phyloP scores from a whole-genome alignment of 768 basidiomycete genomes.

The Suillus lakei region DNA sequence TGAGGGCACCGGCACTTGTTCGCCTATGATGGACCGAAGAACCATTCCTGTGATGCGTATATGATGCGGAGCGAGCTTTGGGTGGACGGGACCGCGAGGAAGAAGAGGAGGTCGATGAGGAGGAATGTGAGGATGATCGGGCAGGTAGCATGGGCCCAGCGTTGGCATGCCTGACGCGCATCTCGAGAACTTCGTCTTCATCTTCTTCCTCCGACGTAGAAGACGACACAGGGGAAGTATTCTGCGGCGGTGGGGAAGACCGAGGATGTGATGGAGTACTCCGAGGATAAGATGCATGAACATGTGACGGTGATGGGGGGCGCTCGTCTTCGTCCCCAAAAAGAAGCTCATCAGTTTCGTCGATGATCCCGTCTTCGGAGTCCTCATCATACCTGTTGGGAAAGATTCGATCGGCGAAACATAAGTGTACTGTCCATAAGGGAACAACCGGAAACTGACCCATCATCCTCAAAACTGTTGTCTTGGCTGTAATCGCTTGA shows the following conservation, averaged over 20 bases:
- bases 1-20: conserved; percentile 51
- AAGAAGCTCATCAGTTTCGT: conserved; percentile 48
- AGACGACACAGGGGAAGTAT: conserved; percentile 33
- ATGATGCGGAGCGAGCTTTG: conserved; percentile 35
- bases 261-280: conserved; percentile 17
- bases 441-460: conserved; percentile 47
- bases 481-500: conserved; percentile 30
- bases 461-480: conserved; percentile 56
- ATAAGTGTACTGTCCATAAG: neutral
- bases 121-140: conserved; percentile 45
- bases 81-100: conserved; percentile 32
- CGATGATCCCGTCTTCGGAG: conserved; percentile 58
- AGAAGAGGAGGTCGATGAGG: conserved; percentile 28
- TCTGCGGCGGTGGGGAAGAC: conserved; percentile 25
- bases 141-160: conserved; percentile 32
- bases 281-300: conserved; percentile 22
- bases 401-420: conserved; percentile 10
- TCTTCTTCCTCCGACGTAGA: conserved; percentile 49
- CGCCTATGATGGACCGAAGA: conserved; percentile 14
- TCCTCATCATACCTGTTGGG: conserved; percentile 67
- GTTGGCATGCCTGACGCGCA: conserved; percentile 47
- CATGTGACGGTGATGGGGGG: conserved; percentile 8
- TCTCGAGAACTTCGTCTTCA: conserved; percentile 66
- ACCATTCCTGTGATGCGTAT: conserved; percentile 25
- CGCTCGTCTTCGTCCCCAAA: conserved; percentile 34